Conservation (phyloP, 768 basidiomycete genomes). For the Russula compacta region DNA sequence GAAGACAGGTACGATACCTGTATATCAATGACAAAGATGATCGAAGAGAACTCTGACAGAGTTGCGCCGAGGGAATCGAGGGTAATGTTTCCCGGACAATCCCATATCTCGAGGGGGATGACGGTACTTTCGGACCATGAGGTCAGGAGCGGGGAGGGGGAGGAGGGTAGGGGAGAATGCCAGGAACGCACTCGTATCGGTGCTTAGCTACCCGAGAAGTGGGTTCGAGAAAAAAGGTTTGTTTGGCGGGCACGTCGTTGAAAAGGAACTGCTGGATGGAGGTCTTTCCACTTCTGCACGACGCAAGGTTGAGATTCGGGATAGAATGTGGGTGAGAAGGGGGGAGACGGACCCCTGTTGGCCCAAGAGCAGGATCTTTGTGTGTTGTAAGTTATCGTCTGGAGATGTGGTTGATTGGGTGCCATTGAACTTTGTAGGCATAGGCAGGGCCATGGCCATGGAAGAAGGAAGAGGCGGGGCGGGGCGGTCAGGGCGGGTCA, state of each 20-base stretch:
- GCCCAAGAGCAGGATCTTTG: conserved; percentile 67
- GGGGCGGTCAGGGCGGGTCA: too few species aligned
- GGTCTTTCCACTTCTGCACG: conserved; percentile 77
- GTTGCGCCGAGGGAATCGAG: conserved; percentile 69
- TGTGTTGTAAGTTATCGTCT: conserved; percentile 31
- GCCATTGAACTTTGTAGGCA: conserved; percentile 6
- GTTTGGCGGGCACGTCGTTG: conserved; percentile 69
- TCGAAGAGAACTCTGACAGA: conserved; percentile 69
- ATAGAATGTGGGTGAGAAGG: neutral
- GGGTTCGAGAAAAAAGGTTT: conserved; percentile 84
- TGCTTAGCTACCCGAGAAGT: conserved; percentile 71
- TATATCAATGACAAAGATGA: conserved; percentile 94
- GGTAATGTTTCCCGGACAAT: conserved; percentile 81
- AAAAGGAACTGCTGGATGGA: conserved; percentile 91
- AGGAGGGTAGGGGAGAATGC: neutral
- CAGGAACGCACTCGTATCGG: conserved; percentile 62
- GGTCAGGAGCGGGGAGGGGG: neutral
- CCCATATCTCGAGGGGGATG: conserved; percentile 91
- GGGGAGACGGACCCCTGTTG: conserved; percentile 46
- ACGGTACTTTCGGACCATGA: conserved; percentile 52
- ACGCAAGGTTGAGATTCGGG: neutral
- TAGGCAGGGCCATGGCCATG: conserved; percentile 4
- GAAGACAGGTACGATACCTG: conserved; percentile 44
- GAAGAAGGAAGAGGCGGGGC: neutral
- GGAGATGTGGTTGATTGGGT: conserved; percentile 7